Evolutionary conservation across 345 rosid genomes (phyloP), one percentile per base, ranked within the genome.

Genomic region (Salix brachista): DNA sequence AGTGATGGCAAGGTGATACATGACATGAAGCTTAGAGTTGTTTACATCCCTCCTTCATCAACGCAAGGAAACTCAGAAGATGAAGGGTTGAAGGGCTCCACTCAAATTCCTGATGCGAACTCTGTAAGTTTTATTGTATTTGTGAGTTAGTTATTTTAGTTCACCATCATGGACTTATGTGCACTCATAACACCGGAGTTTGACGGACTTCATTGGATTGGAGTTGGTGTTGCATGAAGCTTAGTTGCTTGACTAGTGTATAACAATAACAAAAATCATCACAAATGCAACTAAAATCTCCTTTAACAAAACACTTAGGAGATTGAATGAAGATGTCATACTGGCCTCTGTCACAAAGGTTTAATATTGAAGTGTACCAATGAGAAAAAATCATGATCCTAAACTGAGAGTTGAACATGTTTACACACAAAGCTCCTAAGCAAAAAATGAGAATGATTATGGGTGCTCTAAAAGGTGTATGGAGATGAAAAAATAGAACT

Each of bases 1-100:
- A 84, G 83, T 81, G 25, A 66, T 56, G 93, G 90, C 76, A 93
- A 82, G 82, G 67, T 81, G 28, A 79, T 95, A 71, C 89, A 92
- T 81, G 99, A 95, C 77, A 84, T 87, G 84, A 91, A 90, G 87
- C 97, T 96, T 69, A 96, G 87, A 86, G 99, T 93, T 80, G 78
- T 88, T 1, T 92, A 93, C 76, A 70, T 81, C 60, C 25, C 92
- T 54, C 88, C 91, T 32, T 83, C 89, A 41, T 83, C 95, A 32
- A 32, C 88, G 50, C 88, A 84, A 78, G 91, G 82, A 74, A 86
- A 81, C 78, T 81, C 85, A 62, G 91, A 85, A 70, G 89, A 89
- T 67, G 90, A 86, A 70, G 78, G 81, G 66, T 80, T 84, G 50
- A 85, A 68, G 85, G 86, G 79, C 77, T 81, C 88, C 81, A 46